Evolutionary conservation across 352 stramenopile genomes (phyloP).

Genomic region (Phytophthora melonis): DNA sequence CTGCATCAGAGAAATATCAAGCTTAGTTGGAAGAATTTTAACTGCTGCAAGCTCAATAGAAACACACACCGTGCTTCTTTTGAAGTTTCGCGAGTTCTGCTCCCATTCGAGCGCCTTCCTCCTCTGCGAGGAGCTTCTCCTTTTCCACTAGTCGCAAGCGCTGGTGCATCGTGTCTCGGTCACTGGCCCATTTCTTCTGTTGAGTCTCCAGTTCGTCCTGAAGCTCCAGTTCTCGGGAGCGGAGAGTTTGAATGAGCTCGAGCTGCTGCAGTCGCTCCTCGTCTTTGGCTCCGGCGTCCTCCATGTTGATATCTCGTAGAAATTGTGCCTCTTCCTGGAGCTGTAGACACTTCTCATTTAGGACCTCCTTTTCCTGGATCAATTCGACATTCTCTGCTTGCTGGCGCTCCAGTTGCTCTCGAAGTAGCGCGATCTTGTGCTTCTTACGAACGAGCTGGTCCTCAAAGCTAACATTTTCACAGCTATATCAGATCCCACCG

Average conservation of each 20-base stretch:
- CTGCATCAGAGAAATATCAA: constrained; percentile 4
- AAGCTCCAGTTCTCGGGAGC: constrained; percentile 56
- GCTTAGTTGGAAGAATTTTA: neutral
- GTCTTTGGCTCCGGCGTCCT: constrained; percentile 62
- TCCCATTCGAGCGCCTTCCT: constrained; percentile 39
- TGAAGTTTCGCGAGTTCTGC: constrained; percentile 29
- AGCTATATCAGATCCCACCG: neutral
- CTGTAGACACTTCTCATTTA: constrained; percentile 52
- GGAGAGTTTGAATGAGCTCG: constrained; percentile 62
- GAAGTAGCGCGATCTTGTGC: constrained; percentile 42
- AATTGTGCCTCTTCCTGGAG: constrained; percentile 70
- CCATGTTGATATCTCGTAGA: constrained; percentile 54
- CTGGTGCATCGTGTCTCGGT: constrained; percentile 58
- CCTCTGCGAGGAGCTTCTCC: constrained; percentile 53
- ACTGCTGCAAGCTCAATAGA: neutral
- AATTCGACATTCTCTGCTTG: constrained; percentile 62
- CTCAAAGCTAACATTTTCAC: constrained; percentile 31
- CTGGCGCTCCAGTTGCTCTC: constrained; percentile 54
- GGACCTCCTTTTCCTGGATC: constrained; percentile 60
- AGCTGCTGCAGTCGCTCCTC: constrained; percentile 66
- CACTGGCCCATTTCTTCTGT: constrained; percentile 62
- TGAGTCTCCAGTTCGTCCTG: constrained; percentile 67
- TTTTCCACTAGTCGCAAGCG: constrained; percentile 67
- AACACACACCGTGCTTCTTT: constrained; percentile 46
- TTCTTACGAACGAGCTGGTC: constrained; percentile 51